A percentile compares a stretch with the other conserved stretches of the same genome.
phyloP scores from a whole-genome alignment of 208 protist genomes.

The Leishmania mexicana region DNA sequence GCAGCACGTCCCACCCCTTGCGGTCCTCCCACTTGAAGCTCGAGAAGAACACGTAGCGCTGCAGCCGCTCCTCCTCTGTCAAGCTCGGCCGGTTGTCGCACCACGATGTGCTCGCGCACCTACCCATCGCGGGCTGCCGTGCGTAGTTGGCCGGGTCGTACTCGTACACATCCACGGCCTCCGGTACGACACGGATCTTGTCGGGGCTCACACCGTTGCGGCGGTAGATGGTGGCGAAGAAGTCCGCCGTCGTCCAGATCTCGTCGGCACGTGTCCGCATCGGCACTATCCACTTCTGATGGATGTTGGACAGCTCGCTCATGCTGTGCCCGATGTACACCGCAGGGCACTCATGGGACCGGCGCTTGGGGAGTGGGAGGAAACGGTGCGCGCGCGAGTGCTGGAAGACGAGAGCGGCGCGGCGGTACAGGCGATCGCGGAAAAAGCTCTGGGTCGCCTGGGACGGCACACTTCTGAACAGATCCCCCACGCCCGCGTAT shows the following conservation, averaged over 20 bases:
- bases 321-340: slow-evolving; percentile 41
- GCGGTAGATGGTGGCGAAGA: slow-evolving; percentile 47
- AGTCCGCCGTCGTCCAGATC: slow-evolving; percentile 61
- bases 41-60: slow-evolving; percentile 53
- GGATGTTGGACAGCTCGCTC: slow-evolving; percentile 52
- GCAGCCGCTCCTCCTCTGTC: slow-evolving; percentile 6
- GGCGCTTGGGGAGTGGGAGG: background rate
- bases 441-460: background rate
- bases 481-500: background rate
- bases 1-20: slow-evolving; percentile 69
- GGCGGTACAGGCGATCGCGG: background rate
- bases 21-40: slow-evolving; percentile 73
- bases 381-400: slow-evolving; percentile 27
- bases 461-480: background rate
- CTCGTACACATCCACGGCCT: slow-evolving; percentile 52
- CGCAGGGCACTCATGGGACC: background rate
- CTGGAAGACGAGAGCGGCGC: slow-evolving; percentile 23
- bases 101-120: too few species aligned
- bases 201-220: slow-evolving; percentile 22
- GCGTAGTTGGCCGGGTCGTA: slow-evolving; percentile 43
- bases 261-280: slow-evolving; percentile 29
- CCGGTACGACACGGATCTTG: slow-evolving; percentile 48
- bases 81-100: slow-evolving; percentile 25
- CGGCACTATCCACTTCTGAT: slow-evolving; percentile 15
- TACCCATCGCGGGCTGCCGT: slow-evolving; percentile 7